phyloP scores from a whole-genome alignment of 257 asterid genomes.

The Buddleja alternifolia region DNA sequence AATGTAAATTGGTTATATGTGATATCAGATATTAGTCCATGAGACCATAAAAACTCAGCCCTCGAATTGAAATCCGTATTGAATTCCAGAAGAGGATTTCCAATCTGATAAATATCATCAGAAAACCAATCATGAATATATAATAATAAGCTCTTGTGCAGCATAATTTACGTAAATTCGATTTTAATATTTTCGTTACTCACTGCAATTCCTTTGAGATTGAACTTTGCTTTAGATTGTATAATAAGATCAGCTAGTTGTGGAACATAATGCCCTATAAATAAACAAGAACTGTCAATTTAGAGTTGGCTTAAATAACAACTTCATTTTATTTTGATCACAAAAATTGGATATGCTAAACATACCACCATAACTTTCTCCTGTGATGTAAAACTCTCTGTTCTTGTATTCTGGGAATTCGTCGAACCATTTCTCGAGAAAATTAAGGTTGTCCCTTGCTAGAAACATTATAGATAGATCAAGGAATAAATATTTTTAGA shows the following conservation, averaged over 20 bases:
- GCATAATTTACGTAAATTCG: no score
- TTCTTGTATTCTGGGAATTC: slow-evolving; percentile 47
- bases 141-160: no score
- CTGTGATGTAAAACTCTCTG: slow-evolving; percentile 49
- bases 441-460: slow-evolving; percentile 58
- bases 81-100: slow-evolving; percentile 78
- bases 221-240: slow-evolving; percentile 47
- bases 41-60: slow-evolving; percentile 75
- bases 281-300: slow-evolving; percentile 2
- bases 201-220: slow-evolving; percentile 64
- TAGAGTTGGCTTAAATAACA: background rate
- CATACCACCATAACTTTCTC: slow-evolving; percentile 64
- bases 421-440: slow-evolving; percentile 54
- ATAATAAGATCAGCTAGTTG: slow-evolving; percentile 51
- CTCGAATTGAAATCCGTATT: slow-evolving; percentile 61
- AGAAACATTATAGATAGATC: background rate
- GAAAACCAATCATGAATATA: background rate
- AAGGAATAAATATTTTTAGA: background rate
- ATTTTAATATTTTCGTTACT: slow-evolving; percentile 23
- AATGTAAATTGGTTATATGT: slow-evolving; percentile 41
- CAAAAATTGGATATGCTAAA: background rate
- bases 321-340: background rate
- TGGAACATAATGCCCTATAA: slow-evolving; percentile 60
- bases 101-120: slow-evolving; percentile 59
- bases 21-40: slow-evolving; percentile 82